Evolutionary conservation across 352 stramenopile species (phyloP).

Genomic region (Pythium graminicola): DNA sequence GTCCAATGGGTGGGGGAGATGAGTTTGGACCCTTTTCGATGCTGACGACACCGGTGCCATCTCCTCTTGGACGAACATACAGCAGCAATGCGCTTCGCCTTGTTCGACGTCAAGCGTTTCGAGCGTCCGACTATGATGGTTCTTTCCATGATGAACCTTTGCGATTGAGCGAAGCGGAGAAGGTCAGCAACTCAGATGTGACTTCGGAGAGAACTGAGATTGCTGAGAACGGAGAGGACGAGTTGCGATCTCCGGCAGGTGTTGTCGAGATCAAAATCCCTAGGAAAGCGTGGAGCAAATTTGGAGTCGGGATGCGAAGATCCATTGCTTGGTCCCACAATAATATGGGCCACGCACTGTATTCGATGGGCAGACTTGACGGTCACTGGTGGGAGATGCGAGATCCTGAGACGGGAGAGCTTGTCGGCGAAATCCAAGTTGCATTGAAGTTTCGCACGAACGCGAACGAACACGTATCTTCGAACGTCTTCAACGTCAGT

Average conservation of each 20-base stretch:
- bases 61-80: constrained; percentile 25
- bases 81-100: constrained; percentile 24
- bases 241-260: constrained; percentile 32
- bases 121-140: constrained; percentile 38
- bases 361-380: constrained; percentile 62
- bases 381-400: constrained; percentile 83
- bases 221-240: constrained; percentile 25
- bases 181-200: constrained; percentile 61
- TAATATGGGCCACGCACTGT: constrained; percentile 60
- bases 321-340: constrained; percentile 78
- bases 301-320: constrained; percentile 53
- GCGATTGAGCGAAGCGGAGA: constrained; percentile 54
- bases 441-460: constrained; percentile 77
- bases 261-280: constrained; percentile 79
- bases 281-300: constrained; percentile 73
- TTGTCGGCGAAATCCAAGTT: constrained; percentile 76
- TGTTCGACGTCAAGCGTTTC: constrained; percentile 37
- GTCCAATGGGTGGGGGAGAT: constrained; percentile 44
- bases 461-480: constrained; percentile 41
- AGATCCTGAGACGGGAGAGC: constrained; percentile 60
- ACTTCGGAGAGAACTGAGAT: constrained; percentile 54
- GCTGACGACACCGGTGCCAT: constrained; percentile 49
- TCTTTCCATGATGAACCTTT: constrained; percentile 37
- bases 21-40: constrained; percentile 59
- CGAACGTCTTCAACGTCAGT: constrained; percentile 69